A percentile compares a stretch with the other conserved stretches of the same genome.
These are phyloP conservation scores for Pythium myriotylum DNA, from an alignment of 352 stramenopile genomes.

Conservation along the genomic window DNA sequence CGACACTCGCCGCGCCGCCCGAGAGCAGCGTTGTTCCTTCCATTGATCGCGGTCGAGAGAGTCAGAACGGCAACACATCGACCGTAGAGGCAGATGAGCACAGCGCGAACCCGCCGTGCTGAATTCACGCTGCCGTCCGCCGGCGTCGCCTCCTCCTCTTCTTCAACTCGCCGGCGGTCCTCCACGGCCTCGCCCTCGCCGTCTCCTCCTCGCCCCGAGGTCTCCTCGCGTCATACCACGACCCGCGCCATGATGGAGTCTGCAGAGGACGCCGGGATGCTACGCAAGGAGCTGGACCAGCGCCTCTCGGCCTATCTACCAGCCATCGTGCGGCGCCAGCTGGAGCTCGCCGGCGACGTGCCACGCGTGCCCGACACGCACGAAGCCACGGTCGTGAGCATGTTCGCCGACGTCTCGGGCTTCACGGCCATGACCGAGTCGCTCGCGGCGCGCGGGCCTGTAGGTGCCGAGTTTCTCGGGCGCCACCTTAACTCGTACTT, in stretches of 20 bases:
- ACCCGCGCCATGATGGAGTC: neutral
- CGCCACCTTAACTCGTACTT: constrained; percentile 95
- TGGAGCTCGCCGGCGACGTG: constrained; percentile 60
- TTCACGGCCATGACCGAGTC: constrained; percentile 94
- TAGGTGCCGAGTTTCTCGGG: constrained; percentile 89
- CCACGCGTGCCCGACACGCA: constrained; percentile 71
- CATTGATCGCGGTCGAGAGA: constrained; percentile 16
- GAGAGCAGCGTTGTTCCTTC: constrained; percentile 9
- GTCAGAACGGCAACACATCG: constrained; percentile 3
- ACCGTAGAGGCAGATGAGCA: constrained; percentile 22
- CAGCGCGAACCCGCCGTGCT: constrained; percentile 16
- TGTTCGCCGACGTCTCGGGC: constrained; percentile 94
- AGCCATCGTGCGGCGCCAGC: constrained; percentile 72
- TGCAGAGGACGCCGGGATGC: neutral
- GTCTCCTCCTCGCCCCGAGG: constrained; percentile 9
- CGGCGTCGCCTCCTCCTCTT: neutral
- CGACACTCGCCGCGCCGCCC: constrained; percentile 11
- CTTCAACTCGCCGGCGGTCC: constrained; percentile 17
- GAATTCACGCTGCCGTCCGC: constrained; percentile 20
- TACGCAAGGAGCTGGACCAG: constrained; percentile 84
- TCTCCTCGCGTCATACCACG: neutral
- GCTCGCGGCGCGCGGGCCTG: constrained; percentile 79
- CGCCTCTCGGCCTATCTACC: constrained; percentile 82
- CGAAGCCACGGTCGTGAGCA: constrained; percentile 79
- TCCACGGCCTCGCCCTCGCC: constrained; percentile 14